Percentiles rank a stretch among this genome's conserved stretches.
phyloP scores from a whole-genome alignment of 1,284 basidiomycete species.

The Hymenochaete sp. region DNA sequence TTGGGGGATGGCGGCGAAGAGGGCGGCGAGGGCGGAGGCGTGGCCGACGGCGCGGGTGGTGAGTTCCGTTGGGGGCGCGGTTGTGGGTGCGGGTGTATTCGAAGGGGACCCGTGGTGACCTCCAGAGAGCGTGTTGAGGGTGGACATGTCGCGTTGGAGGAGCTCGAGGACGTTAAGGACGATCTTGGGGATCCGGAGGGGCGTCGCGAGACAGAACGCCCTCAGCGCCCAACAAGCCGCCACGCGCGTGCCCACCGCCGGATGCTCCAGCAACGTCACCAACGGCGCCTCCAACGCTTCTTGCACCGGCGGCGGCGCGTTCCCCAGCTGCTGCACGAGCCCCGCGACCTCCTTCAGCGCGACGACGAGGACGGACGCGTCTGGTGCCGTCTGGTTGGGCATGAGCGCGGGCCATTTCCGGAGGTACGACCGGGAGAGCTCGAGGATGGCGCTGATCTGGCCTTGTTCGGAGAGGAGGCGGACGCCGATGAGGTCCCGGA shows the following conservation, averaged over 20 bases:
- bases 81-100: conserved; percentile 32
- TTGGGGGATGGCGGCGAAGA: conserved; percentile 80
- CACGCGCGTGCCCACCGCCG: conserved; percentile 79
- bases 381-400: conserved; percentile 73
- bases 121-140: conserved; percentile 28
- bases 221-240: conserved; percentile 83
- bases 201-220: conserved; percentile 85
- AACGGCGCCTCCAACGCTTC: conserved; percentile 85
- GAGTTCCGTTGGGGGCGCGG: conserved; percentile 67
- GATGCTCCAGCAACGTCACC: conserved; percentile 79
- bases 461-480: conserved; percentile 88
- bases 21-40: conserved; percentile 80
- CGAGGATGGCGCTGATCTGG: conserved; percentile 86
- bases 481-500: conserved; percentile 82
- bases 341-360: conserved; percentile 81
- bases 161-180: conserved; percentile 69
- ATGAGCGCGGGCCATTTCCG: conserved; percentile 90
- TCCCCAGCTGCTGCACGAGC: conserved; percentile 83
- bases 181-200: conserved; percentile 73
- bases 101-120: too few relatives aligned
- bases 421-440: conserved; percentile 73
- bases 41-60: conserved; percentile 74
- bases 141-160: conserved; percentile 76
- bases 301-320: conserved; percentile 83
- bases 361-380: conserved; percentile 64